Conservation (phyloP, 208 protist species). For the Trypanosoma lewisi region DNA sequence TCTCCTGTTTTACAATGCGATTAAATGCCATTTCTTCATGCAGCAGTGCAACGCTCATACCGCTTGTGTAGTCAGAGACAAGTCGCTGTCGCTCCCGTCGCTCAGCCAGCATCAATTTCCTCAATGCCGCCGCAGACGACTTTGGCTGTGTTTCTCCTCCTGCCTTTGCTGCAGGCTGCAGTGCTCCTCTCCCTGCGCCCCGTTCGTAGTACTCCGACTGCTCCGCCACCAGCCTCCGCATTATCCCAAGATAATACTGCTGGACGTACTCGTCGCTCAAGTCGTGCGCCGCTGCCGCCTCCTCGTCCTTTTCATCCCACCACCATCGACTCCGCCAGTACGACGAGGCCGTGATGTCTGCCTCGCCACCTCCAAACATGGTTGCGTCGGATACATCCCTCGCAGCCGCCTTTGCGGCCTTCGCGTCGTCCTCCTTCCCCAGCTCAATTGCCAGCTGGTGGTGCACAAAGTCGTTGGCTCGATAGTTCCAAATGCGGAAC, state of each 20-base stretch:
- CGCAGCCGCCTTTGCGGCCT: conserved; percentile 17
- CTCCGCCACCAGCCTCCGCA: conserved; percentile 27
- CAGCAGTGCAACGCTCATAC: conserved; percentile 20
- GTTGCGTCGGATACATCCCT: conserved; percentile 4
- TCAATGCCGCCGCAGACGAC: background rate
- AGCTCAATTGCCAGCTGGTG: conserved; percentile 75
- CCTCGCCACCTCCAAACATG: conserved; percentile 5
- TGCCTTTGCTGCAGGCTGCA: background rate
- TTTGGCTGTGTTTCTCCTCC: background rate
- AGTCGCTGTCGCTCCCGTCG: conserved; percentile 17
- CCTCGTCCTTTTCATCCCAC: conserved; percentile 38
- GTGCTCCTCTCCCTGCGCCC: background rate
- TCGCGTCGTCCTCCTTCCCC: conserved; percentile 32
- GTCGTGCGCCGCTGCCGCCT: conserved; percentile 16
- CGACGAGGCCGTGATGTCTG: conserved; percentile 14
- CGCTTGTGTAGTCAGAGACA: conserved; percentile 32
- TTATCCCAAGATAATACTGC: conserved; percentile 24
- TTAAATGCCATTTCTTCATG: conserved; percentile 22
- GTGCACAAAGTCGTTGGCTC: conserved; percentile 66
- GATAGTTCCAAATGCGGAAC: conserved; percentile 65
- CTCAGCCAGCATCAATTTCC: conserved; percentile 23
- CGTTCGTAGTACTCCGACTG: conserved; percentile 29
- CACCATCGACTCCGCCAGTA: conserved; percentile 32
- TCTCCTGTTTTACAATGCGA: conserved; percentile 21
- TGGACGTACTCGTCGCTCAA: conserved; percentile 28